These are phyloP conservation scores for Malus hybrid DNA, from an alignment of 331 rosid genomes.

Conservation along the genomic window DNA sequence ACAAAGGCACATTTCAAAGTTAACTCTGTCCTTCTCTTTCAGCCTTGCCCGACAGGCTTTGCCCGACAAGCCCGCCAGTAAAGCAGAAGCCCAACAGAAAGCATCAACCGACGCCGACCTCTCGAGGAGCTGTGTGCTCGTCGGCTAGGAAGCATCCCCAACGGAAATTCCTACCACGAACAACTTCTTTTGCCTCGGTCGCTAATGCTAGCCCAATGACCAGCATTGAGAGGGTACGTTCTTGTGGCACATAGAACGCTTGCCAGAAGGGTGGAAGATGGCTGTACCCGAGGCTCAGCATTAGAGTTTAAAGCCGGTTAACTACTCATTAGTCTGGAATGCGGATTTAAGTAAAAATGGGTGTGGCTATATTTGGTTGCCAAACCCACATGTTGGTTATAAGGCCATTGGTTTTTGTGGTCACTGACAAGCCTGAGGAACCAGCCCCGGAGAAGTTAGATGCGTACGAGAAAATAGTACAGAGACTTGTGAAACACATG, in stretches of 20 bases:
- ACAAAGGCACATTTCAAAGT: no score
- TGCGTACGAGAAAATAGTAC: conserved; percentile 77
- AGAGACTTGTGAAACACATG: conserved; percentile 58
- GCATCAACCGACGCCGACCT: no score
- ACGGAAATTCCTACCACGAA: no score
- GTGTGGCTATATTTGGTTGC: conserved; percentile 75
- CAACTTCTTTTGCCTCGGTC: conserved; percentile 55
- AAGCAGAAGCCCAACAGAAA: no score
- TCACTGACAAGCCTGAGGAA: conserved; percentile 45
- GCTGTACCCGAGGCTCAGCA: conserved; percentile 1
- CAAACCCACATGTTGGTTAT: conserved; percentile 77
- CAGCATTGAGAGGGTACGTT: conserved; percentile 57
- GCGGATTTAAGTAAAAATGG: conserved; percentile 40
- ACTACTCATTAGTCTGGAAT: conserved; percentile 64
- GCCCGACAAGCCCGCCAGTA: no score
- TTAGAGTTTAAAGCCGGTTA: conserved; percentile 39
- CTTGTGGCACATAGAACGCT: conserved; percentile 50
- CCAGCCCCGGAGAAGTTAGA: conserved; percentile 57
- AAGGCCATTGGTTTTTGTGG: conserved; percentile 65
- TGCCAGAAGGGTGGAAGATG: conserved; percentile 18
- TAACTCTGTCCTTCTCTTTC: no score
- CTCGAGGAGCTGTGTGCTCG: no score
- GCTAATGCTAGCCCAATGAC: conserved; percentile 57
- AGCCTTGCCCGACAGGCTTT: no score
- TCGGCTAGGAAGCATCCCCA: no score